phyloP scores from a whole-genome alignment of 352 stramenopile genomes.

The Phytophthora uliginosa region DNA sequence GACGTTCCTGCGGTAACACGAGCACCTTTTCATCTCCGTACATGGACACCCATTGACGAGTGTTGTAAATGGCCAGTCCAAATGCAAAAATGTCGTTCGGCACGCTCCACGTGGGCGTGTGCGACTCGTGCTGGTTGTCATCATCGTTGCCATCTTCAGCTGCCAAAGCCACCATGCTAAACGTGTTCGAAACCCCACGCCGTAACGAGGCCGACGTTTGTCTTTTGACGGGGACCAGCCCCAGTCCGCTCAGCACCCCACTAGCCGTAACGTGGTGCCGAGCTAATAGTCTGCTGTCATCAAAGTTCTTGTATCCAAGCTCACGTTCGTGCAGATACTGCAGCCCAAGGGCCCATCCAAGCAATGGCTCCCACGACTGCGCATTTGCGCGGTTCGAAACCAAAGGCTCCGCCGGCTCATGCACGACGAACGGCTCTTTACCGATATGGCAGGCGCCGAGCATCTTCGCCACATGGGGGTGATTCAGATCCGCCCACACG shows the following conservation, averaged over 20 bases:
- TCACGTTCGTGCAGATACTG: conserved; percentile 45
- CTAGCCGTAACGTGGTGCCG: conserved; percentile 23
- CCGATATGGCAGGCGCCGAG: conserved; percentile 38
- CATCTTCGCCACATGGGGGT: conserved; percentile 42
- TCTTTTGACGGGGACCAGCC: conserved; percentile 32
- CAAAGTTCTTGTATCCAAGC: conserved; percentile 38
- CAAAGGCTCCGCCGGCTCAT: conserved; percentile 29
- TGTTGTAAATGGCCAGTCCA: conserved; percentile 38
- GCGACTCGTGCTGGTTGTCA: not conserved
- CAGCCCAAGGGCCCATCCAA: conserved; percentile 36
- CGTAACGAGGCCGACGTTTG: conserved; percentile 19
- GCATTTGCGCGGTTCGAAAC: conserved; percentile 20
- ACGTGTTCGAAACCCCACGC: conserved; percentile 28
- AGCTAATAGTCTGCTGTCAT: conserved; percentile 27
- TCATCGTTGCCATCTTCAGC: conserved; percentile 2
- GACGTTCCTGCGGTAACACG: conserved; percentile 11
- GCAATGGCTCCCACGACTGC: conserved; percentile 33
- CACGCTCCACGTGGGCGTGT: conserved; percentile 27
- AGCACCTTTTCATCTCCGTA: conserved; percentile 21
- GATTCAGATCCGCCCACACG: conserved; percentile 38
- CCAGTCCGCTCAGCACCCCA: conserved; percentile 31
- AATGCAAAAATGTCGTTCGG: conserved; percentile 32
- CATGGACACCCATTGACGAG: conserved; percentile 28
- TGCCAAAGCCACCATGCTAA: conserved; percentile 19
- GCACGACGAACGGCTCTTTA: conserved; percentile 36